Base-by-base conservation (phyloP, 352 stramenopile species). In the Phytophthora boehmeriae region DNA sequence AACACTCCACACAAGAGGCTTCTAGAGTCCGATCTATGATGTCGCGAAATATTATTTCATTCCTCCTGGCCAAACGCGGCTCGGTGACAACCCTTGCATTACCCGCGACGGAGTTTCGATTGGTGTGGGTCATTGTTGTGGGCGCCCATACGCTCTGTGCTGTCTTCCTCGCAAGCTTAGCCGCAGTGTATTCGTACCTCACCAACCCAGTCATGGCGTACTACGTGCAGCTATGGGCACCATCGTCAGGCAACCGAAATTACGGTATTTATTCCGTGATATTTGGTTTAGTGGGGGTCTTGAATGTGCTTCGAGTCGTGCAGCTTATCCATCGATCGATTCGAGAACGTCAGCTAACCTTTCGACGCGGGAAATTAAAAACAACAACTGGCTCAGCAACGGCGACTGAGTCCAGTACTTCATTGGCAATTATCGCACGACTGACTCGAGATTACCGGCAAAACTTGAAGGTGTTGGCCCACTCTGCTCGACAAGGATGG, bases 151-250 rank as follows among this genome's bases (percentile, higher is more conserved):
- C n/a, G 6, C 8, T 57, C 22, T 57, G 36, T n/a, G 22, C 35
- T 11, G 35, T 35, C 11, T 57, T 48, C 22, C 49, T 57, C 4
- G 39, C 19, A 14, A 25, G 49, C 9, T 45, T 4, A 9, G 49
- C 49, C 16, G n/a, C 25, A 8, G 43, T 36, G 13, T 57, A 57
- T n/a, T 28, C 1, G 17, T 57, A 57, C 36, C 16, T 57, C 20
- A 41, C 49, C 14, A 27, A 57, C 8, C 22, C 36, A 5, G n/a
- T 57, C 49, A 57, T 47, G 35, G 49, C 36, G 1, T 46, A 39
- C 11, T 57, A 57, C 36, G 49, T 57, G 3, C 25, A 45, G 23
- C 36, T 57, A 20, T 57, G 36, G 35, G 17, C 49, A 6, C 49
- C 39, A 5, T 48, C 5, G n/a, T 13, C 4, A 1, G 20, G 49